Evolutionary conservation across 192 early-diverging fungal species (phyloP).

Genomic region (Haplosporangium gracile): DNA sequence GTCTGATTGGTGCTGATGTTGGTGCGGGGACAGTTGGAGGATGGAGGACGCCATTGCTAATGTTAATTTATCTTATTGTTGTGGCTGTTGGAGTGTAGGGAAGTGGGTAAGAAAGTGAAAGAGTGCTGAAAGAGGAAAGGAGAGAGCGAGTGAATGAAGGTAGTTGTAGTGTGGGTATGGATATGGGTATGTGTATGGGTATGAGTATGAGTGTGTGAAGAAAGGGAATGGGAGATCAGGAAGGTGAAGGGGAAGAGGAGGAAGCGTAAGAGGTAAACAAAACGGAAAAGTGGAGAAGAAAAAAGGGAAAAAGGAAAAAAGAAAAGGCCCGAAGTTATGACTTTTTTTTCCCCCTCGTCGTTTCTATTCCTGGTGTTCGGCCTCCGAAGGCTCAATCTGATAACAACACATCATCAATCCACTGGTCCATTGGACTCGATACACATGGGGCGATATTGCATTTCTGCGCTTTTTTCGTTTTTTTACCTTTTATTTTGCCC

Average conservation of each 20-base stretch:
- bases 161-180: not conserved
- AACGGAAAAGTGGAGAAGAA: not conserved
- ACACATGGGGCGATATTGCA: too few species aligned
- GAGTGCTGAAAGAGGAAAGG: not conserved
- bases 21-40: slow-evolving; percentile 22
- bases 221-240: not conserved
- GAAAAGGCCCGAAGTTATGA: not conserved
- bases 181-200: not conserved
- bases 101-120: not conserved
- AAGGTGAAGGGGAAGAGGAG: not conserved
- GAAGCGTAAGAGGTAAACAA: not conserved
- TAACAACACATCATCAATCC: too few species aligned
- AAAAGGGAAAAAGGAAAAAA: not conserved
- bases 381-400: too few species aligned
- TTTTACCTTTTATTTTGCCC: too few species aligned
- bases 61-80: not conserved
- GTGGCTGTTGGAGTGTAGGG: slow-evolving; percentile 1
- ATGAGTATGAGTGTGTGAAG: not conserved
- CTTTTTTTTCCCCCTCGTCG: too few species aligned
- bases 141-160: not conserved
- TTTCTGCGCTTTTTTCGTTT: too few species aligned
- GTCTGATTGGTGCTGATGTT: not conserved
- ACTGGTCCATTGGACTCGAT: too few species aligned
- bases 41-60: slow-evolving; percentile 40
- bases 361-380: too few species aligned